A percentile compares a stretch with the other conserved stretches of the same genome.
These are phyloP conservation scores for Sextonia rubra DNA, from an alignment of 164 flowering plant species.

Conservation along the genomic window DNA sequence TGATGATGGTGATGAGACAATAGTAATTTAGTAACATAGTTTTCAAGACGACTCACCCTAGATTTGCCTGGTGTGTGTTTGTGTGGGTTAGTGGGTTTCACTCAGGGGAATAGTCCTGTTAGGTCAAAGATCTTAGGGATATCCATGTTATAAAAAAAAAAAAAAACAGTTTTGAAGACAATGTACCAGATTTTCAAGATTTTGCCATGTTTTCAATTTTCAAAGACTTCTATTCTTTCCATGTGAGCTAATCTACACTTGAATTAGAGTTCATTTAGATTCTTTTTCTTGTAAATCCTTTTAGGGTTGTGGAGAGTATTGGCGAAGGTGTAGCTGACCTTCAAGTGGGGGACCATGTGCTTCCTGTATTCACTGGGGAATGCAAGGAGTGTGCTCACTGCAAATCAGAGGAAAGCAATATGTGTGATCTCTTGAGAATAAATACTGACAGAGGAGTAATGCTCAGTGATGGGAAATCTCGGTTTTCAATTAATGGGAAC, in stretches of 20 bases:
- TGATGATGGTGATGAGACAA: too few species aligned
- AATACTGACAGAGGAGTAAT: constrained; percentile 63
- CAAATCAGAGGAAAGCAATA: constrained; percentile 63
- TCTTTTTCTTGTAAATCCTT: neutral
- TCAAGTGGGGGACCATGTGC: constrained; percentile 52
- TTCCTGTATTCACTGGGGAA: constrained; percentile 66
- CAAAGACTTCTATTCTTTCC: neutral
- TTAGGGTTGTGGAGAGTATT: constrained; percentile 58
- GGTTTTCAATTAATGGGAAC: constrained; percentile 51
- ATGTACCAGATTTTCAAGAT: neutral
- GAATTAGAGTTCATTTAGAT: neutral
- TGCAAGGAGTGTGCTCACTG: constrained; percentile 58
- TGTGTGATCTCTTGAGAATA: constrained; percentile 64
- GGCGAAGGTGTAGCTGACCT: constrained; percentile 57
- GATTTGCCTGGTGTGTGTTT: too few species aligned
- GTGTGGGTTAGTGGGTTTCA: too few species aligned
- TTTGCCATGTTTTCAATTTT: neutral
- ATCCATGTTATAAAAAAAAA: too few species aligned
- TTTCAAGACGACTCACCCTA: too few species aligned
- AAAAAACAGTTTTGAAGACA: neutral
- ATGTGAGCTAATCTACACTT: neutral
- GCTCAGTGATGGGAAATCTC: constrained; percentile 47
- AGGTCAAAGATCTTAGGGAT: too few species aligned
- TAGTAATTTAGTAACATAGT: too few species aligned
- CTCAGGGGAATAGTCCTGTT: too few species aligned